Evolutionary conservation across 2,329 filamentous ascomycete genomes (phyloP), one percentile per base, ranked within the genome.

Genomic region (Aspergillus puulaauensis): DNA sequence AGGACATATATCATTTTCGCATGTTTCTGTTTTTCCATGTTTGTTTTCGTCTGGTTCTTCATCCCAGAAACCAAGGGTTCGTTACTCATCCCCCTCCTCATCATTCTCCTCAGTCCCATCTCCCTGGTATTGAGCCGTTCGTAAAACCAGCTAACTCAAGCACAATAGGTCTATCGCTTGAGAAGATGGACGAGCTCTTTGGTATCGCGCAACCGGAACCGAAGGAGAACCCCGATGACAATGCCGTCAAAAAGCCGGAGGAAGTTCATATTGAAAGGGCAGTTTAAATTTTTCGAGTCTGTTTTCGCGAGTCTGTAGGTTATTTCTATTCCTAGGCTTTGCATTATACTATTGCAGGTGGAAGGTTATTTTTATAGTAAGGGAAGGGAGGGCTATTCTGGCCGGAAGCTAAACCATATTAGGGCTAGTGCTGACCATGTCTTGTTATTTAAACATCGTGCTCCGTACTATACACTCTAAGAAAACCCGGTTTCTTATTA

Each of bases 31-130:
- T 80, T 86, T 65, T 68, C 79, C 64, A 89, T 90, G 83, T 83
- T 83, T 60, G 61, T 87, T 53, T 88, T 87, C 67, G 84, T 86
- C 14, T 88, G 81, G 79, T 86, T 88, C 77, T 82, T 86, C 61
- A 81, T 89, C n/a, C 88, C 88, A 0, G 88, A 90, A 75, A 90
- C 88, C 11, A 90, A 90, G 77, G 87, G 87, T 79, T 63, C 68
- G 74, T 43, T 40, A 11, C 23, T 35, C 8, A 3, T 4, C 15
- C 39, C 19, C 41, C n/a, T 21, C n/a, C 11, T 17, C 21, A 21
- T 6, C 17, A 35, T 15, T 6, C 19, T 45, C 15, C 11, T 15
- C 21, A 17, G 23, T 17, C 14, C 8, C 17, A n/a, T 23, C 19
- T 31, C 27, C 9, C 27, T 31, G 23, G 23, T 7, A 24, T 24